These are phyloP conservation scores for Iris pallida DNA, from an alignment of 116 monocot species.

Conservation along the genomic window DNA sequence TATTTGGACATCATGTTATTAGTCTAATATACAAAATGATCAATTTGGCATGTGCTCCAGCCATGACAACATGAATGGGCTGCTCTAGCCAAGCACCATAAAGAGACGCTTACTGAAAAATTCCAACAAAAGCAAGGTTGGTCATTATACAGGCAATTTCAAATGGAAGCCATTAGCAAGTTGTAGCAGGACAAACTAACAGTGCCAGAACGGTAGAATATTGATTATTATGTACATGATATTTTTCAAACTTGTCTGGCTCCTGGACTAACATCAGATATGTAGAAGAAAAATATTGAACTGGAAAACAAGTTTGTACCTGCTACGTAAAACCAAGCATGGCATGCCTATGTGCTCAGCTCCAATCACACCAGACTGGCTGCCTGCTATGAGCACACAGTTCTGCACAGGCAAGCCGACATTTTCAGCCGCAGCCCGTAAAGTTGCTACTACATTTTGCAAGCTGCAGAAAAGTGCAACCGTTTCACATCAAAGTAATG, in stretches of 20 bases:
- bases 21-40: too few relatives aligned
- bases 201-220: background rate
- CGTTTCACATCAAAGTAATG: too few relatives aligned
- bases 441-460: constrained; percentile 55
- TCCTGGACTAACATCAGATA: too few relatives aligned
- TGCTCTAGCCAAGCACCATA: background rate
- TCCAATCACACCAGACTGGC: constrained; percentile 75
- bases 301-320: constrained; percentile 27
- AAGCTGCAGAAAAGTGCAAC: constrained; percentile 41
- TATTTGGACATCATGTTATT: too few relatives aligned
- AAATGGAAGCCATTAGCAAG: background rate
- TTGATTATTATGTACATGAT: background rate
- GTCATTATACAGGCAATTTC: background rate
- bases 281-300: background rate
- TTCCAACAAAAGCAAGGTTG: background rate
- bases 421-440: constrained; percentile 86
- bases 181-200: too few relatives aligned
- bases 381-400: constrained; percentile 81
- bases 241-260: too few relatives aligned
- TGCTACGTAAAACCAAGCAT: constrained; percentile 79
- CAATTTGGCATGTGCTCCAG: too few relatives aligned
- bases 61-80: background rate
- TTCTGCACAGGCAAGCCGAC: constrained; percentile 54
- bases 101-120: too few relatives aligned
- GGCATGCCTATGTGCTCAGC: constrained; percentile 94